A percentile compares a stretch with the other conserved stretches of the same genome.
phyloP scores from a whole-genome alignment of 2,329 filamentous ascomycete genomes.

The Cryphonectria carpinicola region DNA sequence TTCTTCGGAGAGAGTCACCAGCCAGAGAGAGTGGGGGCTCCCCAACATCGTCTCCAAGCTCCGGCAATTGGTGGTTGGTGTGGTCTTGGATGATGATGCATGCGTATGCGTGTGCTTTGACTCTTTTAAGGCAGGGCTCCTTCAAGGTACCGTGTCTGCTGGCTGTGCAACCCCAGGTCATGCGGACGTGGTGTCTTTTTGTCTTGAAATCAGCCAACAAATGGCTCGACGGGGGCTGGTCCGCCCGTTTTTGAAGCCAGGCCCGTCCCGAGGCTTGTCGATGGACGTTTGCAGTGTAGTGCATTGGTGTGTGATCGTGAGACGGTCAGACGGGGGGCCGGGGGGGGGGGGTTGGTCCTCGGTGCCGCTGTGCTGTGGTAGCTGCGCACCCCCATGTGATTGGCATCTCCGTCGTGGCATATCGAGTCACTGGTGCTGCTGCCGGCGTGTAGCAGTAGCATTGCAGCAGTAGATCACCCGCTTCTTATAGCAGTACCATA shows the following conservation, averaged over 20 bases:
- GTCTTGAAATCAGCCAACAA: slow-evolving; percentile 32
- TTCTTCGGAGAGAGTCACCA: background rate
- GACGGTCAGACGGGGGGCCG: background rate
- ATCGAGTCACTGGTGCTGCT: background rate
- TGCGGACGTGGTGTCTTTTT: slow-evolving; percentile 24
- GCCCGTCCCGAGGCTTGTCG: background rate
- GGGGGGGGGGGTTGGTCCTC: too few species aligned
- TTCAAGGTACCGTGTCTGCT: slow-evolving; percentile 15
- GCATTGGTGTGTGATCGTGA: background rate
- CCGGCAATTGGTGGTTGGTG: slow-evolving; percentile 8
- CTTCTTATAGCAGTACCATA: background rate
- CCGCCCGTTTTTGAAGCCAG: slow-evolving; percentile 1
- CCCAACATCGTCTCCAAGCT: background rate
- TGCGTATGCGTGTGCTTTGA: background rate
- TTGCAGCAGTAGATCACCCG: background rate
- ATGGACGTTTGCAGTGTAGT: slow-evolving; percentile 2
- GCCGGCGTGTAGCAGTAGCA: background rate
- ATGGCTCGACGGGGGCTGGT: slow-evolving; percentile 30
- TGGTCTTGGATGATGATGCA: background rate
- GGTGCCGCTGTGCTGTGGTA: background rate
- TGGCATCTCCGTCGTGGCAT: background rate
- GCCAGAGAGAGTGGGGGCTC: background rate
- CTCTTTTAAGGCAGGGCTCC: background rate
- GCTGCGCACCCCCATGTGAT: background rate
- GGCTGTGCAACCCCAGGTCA: slow-evolving; percentile 31